Evolutionary conservation across 768 basidiomycete genomes (phyloP).

Genomic region (Lepiota brunneoincarnata): DNA sequence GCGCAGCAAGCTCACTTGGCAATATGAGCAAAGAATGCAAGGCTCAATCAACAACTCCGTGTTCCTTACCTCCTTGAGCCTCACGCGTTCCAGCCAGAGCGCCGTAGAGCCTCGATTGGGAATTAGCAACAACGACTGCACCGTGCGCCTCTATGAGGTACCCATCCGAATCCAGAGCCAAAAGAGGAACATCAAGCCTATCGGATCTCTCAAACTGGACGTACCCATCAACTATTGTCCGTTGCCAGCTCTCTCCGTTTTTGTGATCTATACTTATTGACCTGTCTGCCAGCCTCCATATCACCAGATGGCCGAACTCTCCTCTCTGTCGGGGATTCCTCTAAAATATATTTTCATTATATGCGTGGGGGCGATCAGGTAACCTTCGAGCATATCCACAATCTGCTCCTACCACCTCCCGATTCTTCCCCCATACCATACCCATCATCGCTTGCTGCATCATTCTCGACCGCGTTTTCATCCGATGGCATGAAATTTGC

Average conservation of each 20-base stretch:
- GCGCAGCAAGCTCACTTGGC: conserved; percentile 14
- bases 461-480: conserved; percentile 16
- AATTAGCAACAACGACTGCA: conserved; percentile 17
- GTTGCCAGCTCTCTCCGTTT: not conserved
- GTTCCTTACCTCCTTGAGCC: conserved; percentile 14
- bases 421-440: conserved; percentile 15
- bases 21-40: conserved; percentile 12
- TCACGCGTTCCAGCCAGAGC: conserved; percentile 12
- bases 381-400: conserved; percentile 13
- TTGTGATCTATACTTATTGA: not conserved
- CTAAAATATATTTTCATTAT: conserved; percentile 17
- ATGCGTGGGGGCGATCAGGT: conserved; percentile 14
- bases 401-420: conserved; percentile 12
- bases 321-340: conserved; percentile 16
- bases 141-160: conserved; percentile 17
- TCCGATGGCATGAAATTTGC: conserved; percentile 17
- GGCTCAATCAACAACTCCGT: conserved; percentile 22
- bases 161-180: conserved; percentile 13
- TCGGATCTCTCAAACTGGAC: conserved; percentile 15
- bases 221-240: conserved; percentile 15
- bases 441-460: conserved; percentile 17
- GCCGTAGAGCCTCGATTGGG: conserved; percentile 16
- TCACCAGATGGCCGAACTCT: conserved; percentile 17
- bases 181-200: conserved; percentile 4
- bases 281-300: conserved; percentile 10